phyloP scores from a whole-genome alignment of 2,329 filamentous ascomycete genomes.

The Phialophora macrospora region DNA sequence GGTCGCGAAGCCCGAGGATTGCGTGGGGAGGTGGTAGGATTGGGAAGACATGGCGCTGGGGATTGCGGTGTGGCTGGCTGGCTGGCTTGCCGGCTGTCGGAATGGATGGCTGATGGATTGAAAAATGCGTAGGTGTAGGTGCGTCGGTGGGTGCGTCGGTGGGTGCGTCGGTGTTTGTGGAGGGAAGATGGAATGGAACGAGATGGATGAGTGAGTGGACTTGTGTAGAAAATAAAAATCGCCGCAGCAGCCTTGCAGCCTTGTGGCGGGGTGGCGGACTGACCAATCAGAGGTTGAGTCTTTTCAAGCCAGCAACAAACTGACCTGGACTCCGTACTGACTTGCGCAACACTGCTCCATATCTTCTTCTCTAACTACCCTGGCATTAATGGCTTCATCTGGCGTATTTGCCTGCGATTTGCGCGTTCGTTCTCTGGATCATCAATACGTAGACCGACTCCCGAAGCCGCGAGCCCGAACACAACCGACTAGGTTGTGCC shows the following conservation, averaged over 20 bases:
- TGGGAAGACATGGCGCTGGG: constrained; percentile 49
- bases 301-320: no score
- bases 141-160: not conserved
- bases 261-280: not conserved
- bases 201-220: not conserved
- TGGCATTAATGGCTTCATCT: no score
- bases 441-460: no score
- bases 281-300: no score
- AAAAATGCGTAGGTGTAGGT: not conserved
- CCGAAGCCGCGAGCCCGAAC: no score
- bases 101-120: not conserved
- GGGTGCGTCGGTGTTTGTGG: not conserved
- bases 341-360: no score
- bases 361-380: no score
- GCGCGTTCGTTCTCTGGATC: no score
- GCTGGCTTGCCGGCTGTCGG: not conserved
- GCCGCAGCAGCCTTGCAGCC: not conserved
- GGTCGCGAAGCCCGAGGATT: constrained; percentile 46
- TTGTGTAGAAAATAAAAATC: not conserved
- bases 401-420: no score
- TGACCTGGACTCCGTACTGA: no score
- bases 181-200: not conserved
- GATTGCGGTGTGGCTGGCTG: not conserved
- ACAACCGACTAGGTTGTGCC: no score
- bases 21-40: constrained; percentile 74